Conservation (phyloP, 1,139 yeast genomes). For the Candida pseudoviswanathii region DNA sequence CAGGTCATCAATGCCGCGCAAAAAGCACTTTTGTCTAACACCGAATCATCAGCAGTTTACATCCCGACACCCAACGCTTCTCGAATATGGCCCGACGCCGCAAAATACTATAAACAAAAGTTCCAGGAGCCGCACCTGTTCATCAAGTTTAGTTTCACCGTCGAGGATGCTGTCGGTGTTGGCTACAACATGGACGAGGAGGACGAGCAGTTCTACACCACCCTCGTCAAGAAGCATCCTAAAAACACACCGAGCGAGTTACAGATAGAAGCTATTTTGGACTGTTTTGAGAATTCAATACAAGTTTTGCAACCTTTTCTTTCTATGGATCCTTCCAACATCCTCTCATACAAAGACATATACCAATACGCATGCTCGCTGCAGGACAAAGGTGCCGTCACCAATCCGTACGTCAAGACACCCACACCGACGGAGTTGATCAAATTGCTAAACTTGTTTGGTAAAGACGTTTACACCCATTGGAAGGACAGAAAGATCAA, state of each 20-base stretch:
- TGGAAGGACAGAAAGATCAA: slow-evolving; percentile 78
- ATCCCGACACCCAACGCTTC: slow-evolving; percentile 99
- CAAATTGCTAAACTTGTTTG: slow-evolving; percentile 62
- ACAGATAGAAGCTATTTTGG: slow-evolving; percentile 82
- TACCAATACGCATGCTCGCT: slow-evolving; percentile 28
- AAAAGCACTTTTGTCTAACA: slow-evolving; percentile 52
- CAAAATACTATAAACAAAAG: slow-evolving; percentile 59
- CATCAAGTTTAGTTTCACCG: slow-evolving; percentile 89
- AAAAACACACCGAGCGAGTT: slow-evolving; percentile 53
- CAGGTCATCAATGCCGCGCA: slow-evolving; percentile 82
- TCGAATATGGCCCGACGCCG: slow-evolving; percentile 75
- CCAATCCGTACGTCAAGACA: slow-evolving; percentile 39
- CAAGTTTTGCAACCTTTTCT: slow-evolving; percentile 86
- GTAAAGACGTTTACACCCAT: slow-evolving; percentile 71
- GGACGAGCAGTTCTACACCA: slow-evolving; percentile 69
- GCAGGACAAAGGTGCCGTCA: slow-evolving; percentile 26
- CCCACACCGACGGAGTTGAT: slow-evolving; percentile 41
- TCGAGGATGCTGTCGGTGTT: slow-evolving; percentile 89
- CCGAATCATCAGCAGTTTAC: slow-evolving; percentile 47
- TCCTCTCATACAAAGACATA: slow-evolving; percentile 58
- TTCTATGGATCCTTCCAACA: slow-evolving; percentile 78
- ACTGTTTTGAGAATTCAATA: slow-evolving; percentile 72
- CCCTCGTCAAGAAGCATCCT: slow-evolving; percentile 39
- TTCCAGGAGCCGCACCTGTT: slow-evolving; percentile 78
- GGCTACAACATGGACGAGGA: slow-evolving; percentile 88